Conservation (phyloP, 2,329 filamentous ascomycete genomes). For the Microdochium nivale region DNA sequence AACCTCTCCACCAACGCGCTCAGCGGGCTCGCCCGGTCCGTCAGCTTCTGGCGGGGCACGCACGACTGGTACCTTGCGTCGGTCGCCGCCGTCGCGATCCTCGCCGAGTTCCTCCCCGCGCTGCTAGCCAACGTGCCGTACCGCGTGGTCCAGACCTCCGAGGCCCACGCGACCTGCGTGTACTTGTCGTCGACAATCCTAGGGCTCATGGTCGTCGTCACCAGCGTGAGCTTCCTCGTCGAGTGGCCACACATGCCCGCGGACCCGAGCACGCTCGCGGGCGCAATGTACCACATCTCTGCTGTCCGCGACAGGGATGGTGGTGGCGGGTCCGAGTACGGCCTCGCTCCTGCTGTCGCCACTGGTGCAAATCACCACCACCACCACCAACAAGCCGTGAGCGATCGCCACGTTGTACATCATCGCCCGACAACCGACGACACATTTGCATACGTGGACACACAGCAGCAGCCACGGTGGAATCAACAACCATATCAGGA, state of each 20-base stretch:
- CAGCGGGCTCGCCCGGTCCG: conserved; percentile 27
- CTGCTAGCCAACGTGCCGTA: conserved; percentile 40
- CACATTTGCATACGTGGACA: too few relatives aligned
- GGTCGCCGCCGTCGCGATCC: conserved; percentile 31
- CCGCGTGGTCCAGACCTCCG: conserved; percentile 28
- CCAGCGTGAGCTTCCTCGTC: conserved; percentile 30
- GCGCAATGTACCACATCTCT: conserved; percentile 24
- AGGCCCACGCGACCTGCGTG: conserved; percentile 30
- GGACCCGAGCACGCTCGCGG: conserved; percentile 24
- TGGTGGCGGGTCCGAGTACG: not conserved
- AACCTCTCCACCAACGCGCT: conserved; percentile 35
- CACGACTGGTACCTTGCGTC: conserved; percentile 29
- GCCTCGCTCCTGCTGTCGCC: too few relatives aligned
- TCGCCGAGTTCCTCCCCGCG: conserved; percentile 41
- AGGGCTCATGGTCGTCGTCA: conserved; percentile 30
- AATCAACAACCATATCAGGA: too few relatives aligned
- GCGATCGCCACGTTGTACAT: too few relatives aligned
- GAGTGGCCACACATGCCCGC: conserved; percentile 29
- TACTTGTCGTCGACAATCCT: conserved; percentile 29
- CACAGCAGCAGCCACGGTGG: too few relatives aligned
- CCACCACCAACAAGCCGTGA: too few relatives aligned
- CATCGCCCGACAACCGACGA: too few relatives aligned
- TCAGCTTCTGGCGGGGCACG: conserved; percentile 4
- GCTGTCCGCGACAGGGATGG: not conserved
- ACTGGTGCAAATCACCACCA: too few relatives aligned